A percentile compares a stretch with the other conserved stretches of the same genome.
phyloP scores from a whole-genome alignment of 2,329 filamentous ascomycete genomes.

The Chrysosporium queenslandicum region DNA sequence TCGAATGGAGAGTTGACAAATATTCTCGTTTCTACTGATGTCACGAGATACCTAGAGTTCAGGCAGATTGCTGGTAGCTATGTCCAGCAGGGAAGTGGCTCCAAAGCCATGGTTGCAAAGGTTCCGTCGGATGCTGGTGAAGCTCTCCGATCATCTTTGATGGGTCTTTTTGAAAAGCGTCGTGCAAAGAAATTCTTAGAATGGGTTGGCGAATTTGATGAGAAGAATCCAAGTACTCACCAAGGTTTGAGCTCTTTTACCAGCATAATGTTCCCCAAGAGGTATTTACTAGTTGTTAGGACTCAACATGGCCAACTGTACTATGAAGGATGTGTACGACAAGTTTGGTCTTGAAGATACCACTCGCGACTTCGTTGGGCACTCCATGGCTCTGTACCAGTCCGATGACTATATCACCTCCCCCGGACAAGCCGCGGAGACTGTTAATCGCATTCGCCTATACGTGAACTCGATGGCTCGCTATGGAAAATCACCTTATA shows the following conservation, averaged over 20 bases:
- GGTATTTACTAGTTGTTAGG: constrained; percentile 43
- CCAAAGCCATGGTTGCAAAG: constrained; percentile 88
- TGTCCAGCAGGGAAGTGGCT: constrained; percentile 76
- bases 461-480: constrained; percentile 97
- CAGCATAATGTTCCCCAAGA: not conserved
- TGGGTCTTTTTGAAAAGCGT: constrained; percentile 97
- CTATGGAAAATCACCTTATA: constrained; percentile 98
- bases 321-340: constrained; percentile 98
- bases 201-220: constrained; percentile 81
- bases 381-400: constrained; percentile 93
- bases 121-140: constrained; percentile 88
- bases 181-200: constrained; percentile 94
- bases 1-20: constrained; percentile 96
- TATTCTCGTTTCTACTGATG: constrained; percentile 92
- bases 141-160: constrained; percentile 81
- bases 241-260: constrained; percentile 53
- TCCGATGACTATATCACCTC: constrained; percentile 76
- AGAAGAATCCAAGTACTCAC: constrained; percentile 72
- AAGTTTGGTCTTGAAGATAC: constrained; percentile 86
- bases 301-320: constrained; percentile 64
- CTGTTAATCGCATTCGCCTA: constrained; percentile 82
- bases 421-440: constrained; percentile 65
- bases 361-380: constrained; percentile 92
- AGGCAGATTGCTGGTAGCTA: constrained; percentile 93
- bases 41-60: constrained; percentile 81